phyloP scores from a whole-genome alignment of 2,329 filamentous ascomycete genomes.

The Chrysoporthe puriensis region DNA sequence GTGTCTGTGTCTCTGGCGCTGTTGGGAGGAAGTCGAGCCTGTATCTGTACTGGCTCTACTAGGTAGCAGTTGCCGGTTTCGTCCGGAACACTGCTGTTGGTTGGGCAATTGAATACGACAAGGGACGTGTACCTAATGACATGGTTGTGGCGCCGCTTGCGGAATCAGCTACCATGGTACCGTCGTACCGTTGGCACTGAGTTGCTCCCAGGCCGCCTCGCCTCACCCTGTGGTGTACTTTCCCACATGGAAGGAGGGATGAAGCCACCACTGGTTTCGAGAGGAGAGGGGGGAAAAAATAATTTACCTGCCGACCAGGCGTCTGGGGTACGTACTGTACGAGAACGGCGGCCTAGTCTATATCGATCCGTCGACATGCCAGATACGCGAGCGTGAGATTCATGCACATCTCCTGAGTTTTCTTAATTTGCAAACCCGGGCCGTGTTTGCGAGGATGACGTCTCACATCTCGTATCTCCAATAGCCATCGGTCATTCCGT shows the following conservation, averaged over 20 bases:
- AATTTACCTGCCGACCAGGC: not conserved
- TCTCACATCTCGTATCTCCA: conserved; percentile 5
- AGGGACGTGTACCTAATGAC: not conserved
- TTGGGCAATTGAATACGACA: conserved; percentile 22
- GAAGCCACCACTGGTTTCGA: not conserved
- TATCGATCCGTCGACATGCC: conserved; percentile 9
- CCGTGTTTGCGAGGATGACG: conserved; percentile 9
- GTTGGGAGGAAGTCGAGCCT: not conserved
- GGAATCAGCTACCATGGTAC: conserved; percentile 1
- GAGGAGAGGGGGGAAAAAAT: not conserved
- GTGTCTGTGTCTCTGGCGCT: not conserved
- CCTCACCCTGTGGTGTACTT: not conserved
- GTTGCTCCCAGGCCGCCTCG: not conserved
- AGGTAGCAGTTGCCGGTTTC: not conserved
- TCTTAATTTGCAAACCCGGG: conserved; percentile 10
- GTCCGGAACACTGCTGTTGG: conserved; percentile 19
- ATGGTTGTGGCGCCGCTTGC: conserved; percentile 8
- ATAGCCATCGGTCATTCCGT: not conserved
- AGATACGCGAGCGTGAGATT: not conserved
- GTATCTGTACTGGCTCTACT: conserved; percentile 7
- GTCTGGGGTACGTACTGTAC: conserved; percentile 1
- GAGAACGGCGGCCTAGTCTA: conserved; percentile 3
- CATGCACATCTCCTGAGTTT: conserved; percentile 5
- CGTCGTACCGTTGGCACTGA: not conserved
- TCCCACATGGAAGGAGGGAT: conserved; percentile 1